Conservation (phyloP, 495 filamentous ascomycete genomes). For the Penicillium verhagenii region DNA sequence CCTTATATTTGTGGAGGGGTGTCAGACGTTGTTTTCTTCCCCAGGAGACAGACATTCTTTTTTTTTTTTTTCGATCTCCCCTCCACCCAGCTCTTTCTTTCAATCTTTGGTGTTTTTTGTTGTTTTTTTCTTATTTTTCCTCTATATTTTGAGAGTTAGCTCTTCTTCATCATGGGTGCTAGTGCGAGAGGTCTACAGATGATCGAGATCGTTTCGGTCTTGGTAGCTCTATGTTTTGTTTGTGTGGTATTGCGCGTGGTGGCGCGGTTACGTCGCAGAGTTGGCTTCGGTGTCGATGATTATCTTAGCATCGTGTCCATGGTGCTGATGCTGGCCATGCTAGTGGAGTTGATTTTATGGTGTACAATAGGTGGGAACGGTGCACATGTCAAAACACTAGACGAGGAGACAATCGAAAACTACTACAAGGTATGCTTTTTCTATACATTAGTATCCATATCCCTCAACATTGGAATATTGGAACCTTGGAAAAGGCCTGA, state of each 20-base stretch:
- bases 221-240: constrained; percentile 36
- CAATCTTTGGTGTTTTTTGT: not conserved
- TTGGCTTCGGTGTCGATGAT: constrained; percentile 41
- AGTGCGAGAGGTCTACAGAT: constrained; percentile 34
- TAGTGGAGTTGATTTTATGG: constrained; percentile 38
- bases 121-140: no score
- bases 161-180: constrained; percentile 22
- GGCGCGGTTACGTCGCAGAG: constrained; percentile 37
- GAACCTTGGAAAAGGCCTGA: no score
- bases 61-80: no score
- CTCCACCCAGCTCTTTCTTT: no score
- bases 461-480: no score
- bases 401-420: constrained; percentile 27
- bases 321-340: constrained; percentile 34
- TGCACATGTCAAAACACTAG: constrained; percentile 23
- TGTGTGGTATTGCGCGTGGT: constrained; percentile 38
- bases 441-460: not conserved
- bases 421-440: constrained; percentile 36
- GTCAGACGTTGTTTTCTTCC: constrained; percentile 1
- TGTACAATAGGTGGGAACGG: constrained; percentile 40
- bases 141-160: no score
- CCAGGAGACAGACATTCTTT: constrained; percentile 14
- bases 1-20: constrained; percentile 9
- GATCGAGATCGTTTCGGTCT: constrained; percentile 36
- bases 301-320: constrained; percentile 36